phyloP scores from a whole-genome alignment of 1,139 yeast genomes.

The Candida tropicalis region DNA sequence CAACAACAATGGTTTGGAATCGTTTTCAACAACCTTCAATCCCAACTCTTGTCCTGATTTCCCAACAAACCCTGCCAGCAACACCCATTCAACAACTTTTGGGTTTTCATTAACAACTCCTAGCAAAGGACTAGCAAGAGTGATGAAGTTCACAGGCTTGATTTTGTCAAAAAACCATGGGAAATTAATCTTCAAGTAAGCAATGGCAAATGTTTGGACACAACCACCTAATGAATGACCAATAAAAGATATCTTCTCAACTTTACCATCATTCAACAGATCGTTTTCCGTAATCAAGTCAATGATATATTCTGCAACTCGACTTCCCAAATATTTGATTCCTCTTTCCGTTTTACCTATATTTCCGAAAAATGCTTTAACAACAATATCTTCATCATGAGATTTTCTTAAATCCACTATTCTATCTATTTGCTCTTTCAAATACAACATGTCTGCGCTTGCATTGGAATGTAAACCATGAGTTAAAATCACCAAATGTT shows the following conservation, averaged over 20 bases:
- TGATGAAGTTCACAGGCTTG: constrained; percentile 77
- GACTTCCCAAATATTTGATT: constrained; percentile 77
- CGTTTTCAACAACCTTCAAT: constrained; percentile 43
- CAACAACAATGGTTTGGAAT: constrained; percentile 64
- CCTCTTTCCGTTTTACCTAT: constrained; percentile 92
- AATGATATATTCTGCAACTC: constrained; percentile 77
- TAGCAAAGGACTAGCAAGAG: constrained; percentile 85
- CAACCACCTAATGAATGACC: constrained; percentile 95
- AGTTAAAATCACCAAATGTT: constrained; percentile 77
- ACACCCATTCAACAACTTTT: constrained; percentile 76
- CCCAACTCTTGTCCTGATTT: constrained; percentile 93
- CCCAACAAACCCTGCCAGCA: constrained; percentile 89
- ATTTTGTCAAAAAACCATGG: constrained; percentile 72
- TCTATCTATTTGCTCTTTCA: constrained; percentile 77
- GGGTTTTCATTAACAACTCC: constrained; percentile 91
- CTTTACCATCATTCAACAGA: constrained; percentile 33
- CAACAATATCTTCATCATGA: constrained; percentile 59
- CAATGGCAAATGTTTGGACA: constrained; percentile 88
- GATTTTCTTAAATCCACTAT: constrained; percentile 46
- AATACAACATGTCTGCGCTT: constrained; percentile 83
- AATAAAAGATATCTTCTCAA: constrained; percentile 74
- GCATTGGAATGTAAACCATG: constrained; percentile 94
- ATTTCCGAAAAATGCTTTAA: constrained; percentile 82
- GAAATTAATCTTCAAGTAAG: constrained; percentile 63
- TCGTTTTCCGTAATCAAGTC: constrained; percentile 52